Conservation (phyloP, 2,329 filamentous ascomycete species). For the Clarireedia paspali region DNA sequence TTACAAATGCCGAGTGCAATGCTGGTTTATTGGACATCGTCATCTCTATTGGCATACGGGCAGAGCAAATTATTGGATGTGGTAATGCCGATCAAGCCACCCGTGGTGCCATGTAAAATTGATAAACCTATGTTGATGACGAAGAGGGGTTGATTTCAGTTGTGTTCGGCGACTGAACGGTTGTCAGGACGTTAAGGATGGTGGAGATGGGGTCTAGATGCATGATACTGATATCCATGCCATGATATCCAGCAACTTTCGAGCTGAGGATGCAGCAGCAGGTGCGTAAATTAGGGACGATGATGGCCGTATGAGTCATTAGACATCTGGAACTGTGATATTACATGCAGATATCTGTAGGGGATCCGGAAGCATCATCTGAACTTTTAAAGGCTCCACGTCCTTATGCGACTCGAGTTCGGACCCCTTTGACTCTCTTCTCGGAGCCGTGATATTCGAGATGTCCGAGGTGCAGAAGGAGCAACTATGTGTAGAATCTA, state of each 20-base stretch:
- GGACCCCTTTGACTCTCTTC: no score
- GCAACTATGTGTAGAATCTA: no score
- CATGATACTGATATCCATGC: background rate
- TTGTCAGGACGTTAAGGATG: background rate
- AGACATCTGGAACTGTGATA: no score
- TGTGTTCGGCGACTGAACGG: background rate
- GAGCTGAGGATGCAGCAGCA: no score
- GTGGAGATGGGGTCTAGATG: background rate
- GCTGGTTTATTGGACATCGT: slow-evolving; percentile 43
- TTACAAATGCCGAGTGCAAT: slow-evolving; percentile 37
- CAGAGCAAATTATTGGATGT: slow-evolving; percentile 34
- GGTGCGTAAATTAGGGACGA: background rate
- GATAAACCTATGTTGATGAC: background rate
- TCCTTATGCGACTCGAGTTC: no score
- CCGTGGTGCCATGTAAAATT: slow-evolving; percentile 26
- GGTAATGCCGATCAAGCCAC: slow-evolving; percentile 30
- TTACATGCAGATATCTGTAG: no score
- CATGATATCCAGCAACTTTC: no score
- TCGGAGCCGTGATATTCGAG: no score
- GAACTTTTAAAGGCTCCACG: no score
- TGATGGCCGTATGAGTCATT: slow-evolving; percentile 1
- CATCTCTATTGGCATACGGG: slow-evolving; percentile 33
- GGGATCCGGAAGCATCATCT: no score
- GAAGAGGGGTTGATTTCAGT: background rate
- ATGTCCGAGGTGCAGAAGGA: no score